phyloP scores from a whole-genome alignment of 352 stramenopile genomes.

The Hyaloperonospora arabidopsidis region DNA sequence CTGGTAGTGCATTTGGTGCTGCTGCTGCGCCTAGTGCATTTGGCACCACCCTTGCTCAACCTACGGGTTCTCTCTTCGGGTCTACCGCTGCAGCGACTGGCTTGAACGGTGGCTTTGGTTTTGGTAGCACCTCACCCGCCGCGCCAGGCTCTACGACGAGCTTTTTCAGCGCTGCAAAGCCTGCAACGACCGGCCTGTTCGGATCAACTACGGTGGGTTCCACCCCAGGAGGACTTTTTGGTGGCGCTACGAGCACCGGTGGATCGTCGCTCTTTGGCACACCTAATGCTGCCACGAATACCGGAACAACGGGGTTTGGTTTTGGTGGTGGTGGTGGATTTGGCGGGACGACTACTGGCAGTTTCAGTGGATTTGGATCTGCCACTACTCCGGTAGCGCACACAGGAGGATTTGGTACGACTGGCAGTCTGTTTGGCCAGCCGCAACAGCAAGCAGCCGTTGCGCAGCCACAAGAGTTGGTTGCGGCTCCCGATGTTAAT shows the following conservation, averaged over 20 bases:
- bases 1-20: slow-evolving; percentile 29
- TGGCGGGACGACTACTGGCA: slow-evolving; percentile 24
- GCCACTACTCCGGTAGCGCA: slow-evolving; percentile 21
- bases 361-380: slow-evolving; percentile 46
- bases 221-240: slow-evolving; percentile 29
- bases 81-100: slow-evolving; percentile 18
- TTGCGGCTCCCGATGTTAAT: slow-evolving; percentile 50
- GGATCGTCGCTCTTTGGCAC: slow-evolving; percentile 38
- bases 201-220: slow-evolving; percentile 26
- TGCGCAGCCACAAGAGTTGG: slow-evolving; percentile 39
- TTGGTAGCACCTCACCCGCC: slow-evolving; percentile 28
- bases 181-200: slow-evolving; percentile 30
- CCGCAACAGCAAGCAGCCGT: slow-evolving; percentile 23
- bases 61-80: slow-evolving; percentile 32
- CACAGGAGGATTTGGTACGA: slow-evolving; percentile 28
- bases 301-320: slow-evolving; percentile 33
- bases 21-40: slow-evolving; percentile 24
- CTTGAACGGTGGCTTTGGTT: slow-evolving; percentile 35
- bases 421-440: slow-evolving; percentile 31
- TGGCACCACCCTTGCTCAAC: slow-evolving; percentile 13
- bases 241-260: slow-evolving; percentile 19
- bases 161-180: slow-evolving; percentile 39
- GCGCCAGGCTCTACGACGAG: slow-evolving; percentile 21
- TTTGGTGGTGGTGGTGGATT: slow-evolving; percentile 33
- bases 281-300: slow-evolving; percentile 19